phyloP scores from a whole-genome alignment of 2,329 filamentous ascomycete genomes.

The Mycogone perniciosa region DNA sequence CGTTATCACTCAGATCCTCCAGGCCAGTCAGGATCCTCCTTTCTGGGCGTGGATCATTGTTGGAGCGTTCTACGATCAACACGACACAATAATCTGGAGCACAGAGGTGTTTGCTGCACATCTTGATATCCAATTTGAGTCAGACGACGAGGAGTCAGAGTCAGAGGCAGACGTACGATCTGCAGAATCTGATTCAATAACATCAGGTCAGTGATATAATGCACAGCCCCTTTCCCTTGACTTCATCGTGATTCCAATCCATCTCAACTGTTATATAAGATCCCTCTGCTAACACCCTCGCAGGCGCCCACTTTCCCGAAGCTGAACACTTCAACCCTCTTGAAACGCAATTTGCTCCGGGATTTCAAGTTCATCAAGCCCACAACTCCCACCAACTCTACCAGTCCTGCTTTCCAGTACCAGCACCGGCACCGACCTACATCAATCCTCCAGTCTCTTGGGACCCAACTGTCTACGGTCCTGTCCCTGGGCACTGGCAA shows the following conservation, averaged over 20 bases:
- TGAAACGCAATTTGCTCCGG: neutral
- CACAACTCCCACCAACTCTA: no score
- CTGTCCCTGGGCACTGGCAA: slow-evolving; percentile 31
- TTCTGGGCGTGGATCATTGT: slow-evolving; percentile 43
- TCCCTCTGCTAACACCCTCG: neutral
- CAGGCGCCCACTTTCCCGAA: neutral
- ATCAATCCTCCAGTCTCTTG: slow-evolving; percentile 17
- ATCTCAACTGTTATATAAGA: neutral
- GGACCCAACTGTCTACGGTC: slow-evolving; percentile 25
- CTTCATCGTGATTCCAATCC: slow-evolving; percentile 1
- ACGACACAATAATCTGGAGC: slow-evolving; percentile 39
- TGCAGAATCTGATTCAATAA: slow-evolving; percentile 13
- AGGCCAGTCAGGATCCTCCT: slow-evolving; percentile 24
- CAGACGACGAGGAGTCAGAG: slow-evolving; percentile 19
- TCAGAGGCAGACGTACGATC: neutral
- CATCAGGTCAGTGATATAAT: slow-evolving; percentile 15
- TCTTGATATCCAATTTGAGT: slow-evolving; percentile 21
- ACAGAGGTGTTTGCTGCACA: slow-evolving; percentile 37
- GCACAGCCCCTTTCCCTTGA: neutral
- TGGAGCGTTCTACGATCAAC: slow-evolving; percentile 40
- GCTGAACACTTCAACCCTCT: neutral
- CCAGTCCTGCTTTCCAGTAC: neutral
- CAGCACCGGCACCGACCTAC: neutral
- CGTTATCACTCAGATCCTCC: slow-evolving; percentile 37
- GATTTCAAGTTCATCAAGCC: neutral